Conservation (phyloP, 2,329 filamentous ascomycete species). For the Fusarium luffae region DNA sequence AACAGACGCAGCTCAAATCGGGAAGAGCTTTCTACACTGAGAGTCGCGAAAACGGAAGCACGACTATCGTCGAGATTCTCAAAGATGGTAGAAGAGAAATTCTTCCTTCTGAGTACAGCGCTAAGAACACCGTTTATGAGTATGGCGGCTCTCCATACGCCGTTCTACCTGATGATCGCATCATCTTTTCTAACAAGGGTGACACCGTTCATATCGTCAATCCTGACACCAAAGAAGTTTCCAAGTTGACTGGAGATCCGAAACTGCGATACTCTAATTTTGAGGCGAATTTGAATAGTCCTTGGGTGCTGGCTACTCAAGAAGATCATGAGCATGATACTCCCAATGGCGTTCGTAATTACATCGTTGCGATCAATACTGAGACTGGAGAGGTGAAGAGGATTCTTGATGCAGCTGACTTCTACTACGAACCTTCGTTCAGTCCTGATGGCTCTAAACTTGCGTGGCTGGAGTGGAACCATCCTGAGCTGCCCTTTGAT, state of each 20-base stretch:
- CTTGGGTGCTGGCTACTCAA: slow-evolving; percentile 62
- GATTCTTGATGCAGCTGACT: slow-evolving; percentile 60
- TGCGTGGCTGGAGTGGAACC: slow-evolving; percentile 66
- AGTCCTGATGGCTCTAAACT: slow-evolving; percentile 58
- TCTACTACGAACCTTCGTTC: slow-evolving; percentile 63
- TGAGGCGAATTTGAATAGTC: slow-evolving; percentile 51
- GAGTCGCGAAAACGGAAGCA: slow-evolving; percentile 54
- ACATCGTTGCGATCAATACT: slow-evolving; percentile 54
- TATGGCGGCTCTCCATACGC: slow-evolving; percentile 62
- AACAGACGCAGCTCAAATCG: slow-evolving; percentile 39
- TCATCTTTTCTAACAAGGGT: slow-evolving; percentile 61
- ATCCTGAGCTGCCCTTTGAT: slow-evolving; percentile 64
- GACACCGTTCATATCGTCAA: slow-evolving; percentile 57
- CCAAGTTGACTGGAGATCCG: slow-evolving; percentile 47
- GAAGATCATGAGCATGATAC: slow-evolving; percentile 59
- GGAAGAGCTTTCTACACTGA: slow-evolving; percentile 54
- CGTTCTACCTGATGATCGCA: slow-evolving; percentile 51
- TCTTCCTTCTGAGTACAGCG: slow-evolving; percentile 57
- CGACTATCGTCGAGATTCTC: slow-evolving; percentile 57
- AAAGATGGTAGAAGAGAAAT: slow-evolving; percentile 51
- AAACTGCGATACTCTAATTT: slow-evolving; percentile 60
- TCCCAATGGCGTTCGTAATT: slow-evolving; percentile 51
- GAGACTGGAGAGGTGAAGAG: slow-evolving; percentile 55
- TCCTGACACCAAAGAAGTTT: slow-evolving; percentile 50
- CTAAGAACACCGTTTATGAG: slow-evolving; percentile 61